A percentile compares a stretch with the other conserved stretches of the same genome.
Evolutionary conservation across 1,284 basidiomycete genomes (phyloP).

Genomic region (Trametes versicolor): DNA sequence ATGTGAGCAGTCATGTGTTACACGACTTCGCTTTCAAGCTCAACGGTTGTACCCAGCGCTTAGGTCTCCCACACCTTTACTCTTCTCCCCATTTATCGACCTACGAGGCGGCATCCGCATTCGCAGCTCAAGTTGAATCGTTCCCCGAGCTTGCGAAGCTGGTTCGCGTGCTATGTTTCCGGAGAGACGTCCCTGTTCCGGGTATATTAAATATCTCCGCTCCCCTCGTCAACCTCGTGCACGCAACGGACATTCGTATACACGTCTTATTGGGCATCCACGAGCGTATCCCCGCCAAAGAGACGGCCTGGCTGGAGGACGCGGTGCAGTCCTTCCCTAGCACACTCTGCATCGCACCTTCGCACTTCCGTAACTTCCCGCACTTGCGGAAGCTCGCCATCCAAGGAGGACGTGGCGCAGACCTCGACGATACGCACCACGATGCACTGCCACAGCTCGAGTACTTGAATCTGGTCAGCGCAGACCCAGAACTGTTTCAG

Average conservation of each 20-base stretch:
- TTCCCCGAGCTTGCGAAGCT: constrained; percentile 2
- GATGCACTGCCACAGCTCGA: constrained; percentile 12
- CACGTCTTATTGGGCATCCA: neutral
- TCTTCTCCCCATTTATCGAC: neutral
- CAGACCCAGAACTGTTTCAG: constrained; percentile 7
- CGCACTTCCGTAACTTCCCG: constrained; percentile 8
- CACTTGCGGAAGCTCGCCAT: constrained; percentile 9
- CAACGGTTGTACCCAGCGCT: neutral
- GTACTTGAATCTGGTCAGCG: neutral
- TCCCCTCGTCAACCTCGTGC: constrained; percentile 13
- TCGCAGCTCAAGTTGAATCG: neutral
- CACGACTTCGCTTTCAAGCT: neutral
- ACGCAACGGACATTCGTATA: neutral
- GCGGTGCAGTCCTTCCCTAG: neutral
- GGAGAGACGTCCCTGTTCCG: neutral
- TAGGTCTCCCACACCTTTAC: constrained; percentile 12
- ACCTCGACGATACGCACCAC: neutral
- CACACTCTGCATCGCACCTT: neutral
- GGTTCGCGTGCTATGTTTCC: constrained; percentile 1
- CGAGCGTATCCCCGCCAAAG: neutral
- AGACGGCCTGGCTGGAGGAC: neutral
- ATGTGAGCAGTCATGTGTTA: neutral
- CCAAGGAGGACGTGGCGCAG: constrained; percentile 5
- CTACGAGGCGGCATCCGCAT: neutral
- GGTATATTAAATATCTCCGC: neutral